Base-by-base conservation (phyloP, 148 eudicot genomes). In the Rhododendron simsii region DNA sequence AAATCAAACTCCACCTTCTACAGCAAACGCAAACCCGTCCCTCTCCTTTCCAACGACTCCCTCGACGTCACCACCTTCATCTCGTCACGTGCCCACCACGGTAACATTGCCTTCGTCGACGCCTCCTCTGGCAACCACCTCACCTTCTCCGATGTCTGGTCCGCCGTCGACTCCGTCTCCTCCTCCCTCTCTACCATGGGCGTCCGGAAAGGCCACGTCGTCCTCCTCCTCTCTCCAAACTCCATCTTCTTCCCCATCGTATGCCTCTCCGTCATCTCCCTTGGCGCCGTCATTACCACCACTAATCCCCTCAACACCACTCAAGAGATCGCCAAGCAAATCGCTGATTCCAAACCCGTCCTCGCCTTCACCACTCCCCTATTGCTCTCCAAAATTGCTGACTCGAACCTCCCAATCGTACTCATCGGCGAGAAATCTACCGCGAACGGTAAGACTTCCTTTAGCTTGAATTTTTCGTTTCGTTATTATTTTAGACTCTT, bases 221-320 rank as follows among this genome's bases (percentile, higher is more conserved):
- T 93, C 39, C 88, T 96, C 81, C 87, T 96, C 63, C 96, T 96
- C 84, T 92, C 96, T 0, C 99, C 99, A 0, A 95, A 93, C 89
- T 96, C 99, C 18, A 87, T 95, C 84, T 88, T 78, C 90, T 95
- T 95, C 91, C 99, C 99, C 3, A n/a, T 95, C 30, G 93, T 96
- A 16, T 92, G 96, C 83, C 94, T 96, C 81, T 86, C 99, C 30
- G 95, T 92, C 11, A 91, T 94, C 92, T 92, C 98, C 2, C 90
- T 97, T 23, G 99, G 99, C n/a, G 98, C 98, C 15, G 30, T 96
- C 16, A 93, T 96, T 88, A 95, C 99, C 83, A 94, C 99, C 87
- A 88, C 96, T 16, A 96, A 96, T 44, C 98, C 99, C 0, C 88
- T 96, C 35, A 95, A 95, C 91, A 93, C 98, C 16, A 23, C 81